Evolutionary conservation across 192 early-diverging fungal genomes (phyloP), one percentile per base, ranked within the genome.

Genomic region (Umbelopsis sp.): DNA sequence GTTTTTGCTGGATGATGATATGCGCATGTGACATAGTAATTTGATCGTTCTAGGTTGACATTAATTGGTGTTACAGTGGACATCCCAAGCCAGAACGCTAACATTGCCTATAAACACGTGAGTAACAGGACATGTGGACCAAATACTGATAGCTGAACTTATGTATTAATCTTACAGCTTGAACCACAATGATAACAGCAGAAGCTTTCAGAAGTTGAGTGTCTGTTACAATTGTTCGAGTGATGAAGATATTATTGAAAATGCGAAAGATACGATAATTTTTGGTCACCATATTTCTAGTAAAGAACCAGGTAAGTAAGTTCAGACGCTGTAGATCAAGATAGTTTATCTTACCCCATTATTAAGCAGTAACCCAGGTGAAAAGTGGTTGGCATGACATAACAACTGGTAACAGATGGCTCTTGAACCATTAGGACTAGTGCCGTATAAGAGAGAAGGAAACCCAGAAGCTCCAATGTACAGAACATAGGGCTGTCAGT

Each of bases 171-270:
- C 69, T 71, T 74, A 84, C 83, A 44, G 75, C 32, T 25, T 76
- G 75, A n/a, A 76, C 25, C 0, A 71, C n/a, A 24, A 85, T 54
- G 22, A 85, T 73, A 3, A 70, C 68, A 0, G 81, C 80, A 4
- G 82, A 80, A 31, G 83, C 82, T 71, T 81, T 79, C 45, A 85
- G 71, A 21, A 85, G 32, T n/a, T 85, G 81, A 0, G 68, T 51
- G 62, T 85, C 81, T 6, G 66, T 72, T 21, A 85, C 77, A 8
- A 83, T 70, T 3, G 77, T 80, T 52, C 79, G 78, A 14, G 80
- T 82, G 14, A 81, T 79, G 59, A 83, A 86, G 16, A 83, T 78
- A 38, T 86, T 86, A 52, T 86, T 77, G 41, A 83, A 86, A 45
- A 86, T 83, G 45, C 84, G 72, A 26, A 83, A 86, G 24, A 86